These are phyloP conservation scores for Euphorbia schlechtendalii DNA, from an alignment of 441 rosid species.

Conservation along the genomic window DNA sequence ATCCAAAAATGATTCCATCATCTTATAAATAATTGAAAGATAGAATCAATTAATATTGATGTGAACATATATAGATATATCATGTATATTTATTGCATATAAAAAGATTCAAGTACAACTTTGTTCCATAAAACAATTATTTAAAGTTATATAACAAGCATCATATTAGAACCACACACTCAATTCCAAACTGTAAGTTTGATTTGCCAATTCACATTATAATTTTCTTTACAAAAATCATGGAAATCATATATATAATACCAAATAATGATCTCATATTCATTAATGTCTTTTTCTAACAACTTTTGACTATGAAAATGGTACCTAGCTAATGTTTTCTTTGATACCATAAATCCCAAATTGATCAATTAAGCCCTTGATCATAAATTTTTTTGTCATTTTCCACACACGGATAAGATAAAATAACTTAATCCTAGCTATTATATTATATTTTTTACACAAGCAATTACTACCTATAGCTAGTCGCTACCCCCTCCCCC, in stretches of 20 bases:
- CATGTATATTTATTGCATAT: background rate
- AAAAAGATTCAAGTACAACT: background rate
- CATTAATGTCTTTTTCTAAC: constrained; percentile 10
- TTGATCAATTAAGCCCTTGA: constrained; percentile 18
- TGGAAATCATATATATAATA: constrained; percentile 14
- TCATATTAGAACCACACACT: no score
- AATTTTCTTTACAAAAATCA: constrained; percentile 28
- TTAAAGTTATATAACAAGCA: no score
- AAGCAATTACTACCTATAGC: constrained; percentile 12
- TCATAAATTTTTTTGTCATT: constrained; percentile 10
- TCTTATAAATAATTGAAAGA: background rate
- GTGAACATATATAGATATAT: background rate
- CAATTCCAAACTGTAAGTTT: constrained; percentile 1
- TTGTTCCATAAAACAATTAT: background rate
- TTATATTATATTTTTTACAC: constrained; percentile 20
- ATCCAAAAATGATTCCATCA: constrained; percentile 1
- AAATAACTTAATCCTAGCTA: background rate
- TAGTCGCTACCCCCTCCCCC: background rate
- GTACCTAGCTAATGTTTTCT: constrained; percentile 24
- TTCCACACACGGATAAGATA: constrained; percentile 16
- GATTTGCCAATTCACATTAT: constrained; percentile 20
- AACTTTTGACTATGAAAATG: constrained; percentile 27
- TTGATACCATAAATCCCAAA: constrained; percentile 20
- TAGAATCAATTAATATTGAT: background rate
- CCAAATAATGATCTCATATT: constrained; percentile 9